Evolutionary conservation across 345 rosid species (phyloP), one percentile per base, ranked within the genome.

Genomic region (Schrenkiella parvula): DNA sequence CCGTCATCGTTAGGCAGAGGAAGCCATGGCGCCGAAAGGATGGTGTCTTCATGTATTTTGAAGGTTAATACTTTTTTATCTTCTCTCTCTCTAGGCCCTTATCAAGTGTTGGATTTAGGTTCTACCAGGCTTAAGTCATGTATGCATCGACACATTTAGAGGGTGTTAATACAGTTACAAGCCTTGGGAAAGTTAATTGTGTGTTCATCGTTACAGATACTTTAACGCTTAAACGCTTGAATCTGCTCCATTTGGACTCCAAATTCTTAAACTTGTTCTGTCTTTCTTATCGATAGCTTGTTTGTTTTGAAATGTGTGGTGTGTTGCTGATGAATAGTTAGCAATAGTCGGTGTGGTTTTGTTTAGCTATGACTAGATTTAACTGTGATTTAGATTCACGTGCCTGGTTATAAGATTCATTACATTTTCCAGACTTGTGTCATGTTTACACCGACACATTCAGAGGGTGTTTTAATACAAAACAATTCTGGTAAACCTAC

Each of bases 21-120:
- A 93, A 93, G 68, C 97, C 98, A 0, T 93, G 96, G 96, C 97
- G 96, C 82, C 76, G 98, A 90, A 93, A 90, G 97, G 98, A 90
- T 53, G 97, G 98, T 28, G 97, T 93, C 42, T 93, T 32, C 87
- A 93, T 93, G 98, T 91, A 93, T 81, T 91, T 93, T 17, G 97
- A 93, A 91, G 98, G 97, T 92, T 22, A 22, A 18, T n/a, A n/a
- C n/a, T n/a, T n/a, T 6, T 13, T 44, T 8, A 1, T n/a, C n/a
- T n/a, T n/a, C n/a, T n/a, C 9, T 34, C 6, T 13, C 37, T 64
- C 8, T 2, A 4, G 15, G 11, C 18, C 6, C 38, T 31, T 0
- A 4, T 21, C 0, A 1, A n/a, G 4, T 15, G 2, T 28, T 17
- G 38, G 8, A 8, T 0, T 34, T 12, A 0, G 6, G 42, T 17